A percentile compares a stretch with the other conserved stretches of the same genome.
Evolutionary conservation across 352 stramenopile genomes (phyloP).

Genomic region (Globisporangium recalcitrans): DNA sequence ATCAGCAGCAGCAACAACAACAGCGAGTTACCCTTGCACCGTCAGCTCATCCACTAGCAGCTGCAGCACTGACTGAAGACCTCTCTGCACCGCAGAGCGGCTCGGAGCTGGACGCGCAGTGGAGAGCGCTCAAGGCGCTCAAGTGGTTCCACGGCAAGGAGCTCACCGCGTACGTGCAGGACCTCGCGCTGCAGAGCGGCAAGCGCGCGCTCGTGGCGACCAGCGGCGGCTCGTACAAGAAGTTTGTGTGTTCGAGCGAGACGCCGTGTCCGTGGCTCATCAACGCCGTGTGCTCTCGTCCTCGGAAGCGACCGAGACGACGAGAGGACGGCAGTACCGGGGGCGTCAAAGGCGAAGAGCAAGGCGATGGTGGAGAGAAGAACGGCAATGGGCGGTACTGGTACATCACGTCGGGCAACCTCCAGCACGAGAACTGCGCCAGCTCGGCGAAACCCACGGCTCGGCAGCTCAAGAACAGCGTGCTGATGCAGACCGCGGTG

Average conservation of each 20-base stretch:
- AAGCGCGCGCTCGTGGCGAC: slow-evolving; percentile 44
- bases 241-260: slow-evolving; percentile 42
- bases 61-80: background rate
- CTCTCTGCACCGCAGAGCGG: background rate
- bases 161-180: slow-evolving; percentile 45
- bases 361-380: background rate
- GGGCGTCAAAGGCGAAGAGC: slow-evolving; percentile 7
- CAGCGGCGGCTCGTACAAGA: slow-evolving; percentile 55
- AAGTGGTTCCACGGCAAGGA: slow-evolving; percentile 36
- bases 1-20: background rate
- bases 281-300: slow-evolving; percentile 41
- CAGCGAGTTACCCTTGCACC: background rate
- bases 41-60: background rate
- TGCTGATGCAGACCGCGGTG: slow-evolving; percentile 35
- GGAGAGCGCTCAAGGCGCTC: slow-evolving; percentile 25
- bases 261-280: slow-evolving; percentile 38
- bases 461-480: slow-evolving; percentile 36
- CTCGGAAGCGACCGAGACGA: slow-evolving; percentile 15
- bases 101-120: slow-evolving; percentile 13
- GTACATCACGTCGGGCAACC: slow-evolving; percentile 48
- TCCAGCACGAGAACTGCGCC: slow-evolving; percentile 34
- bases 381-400: slow-evolving; percentile 22
- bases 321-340: background rate
- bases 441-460: slow-evolving; percentile 37
- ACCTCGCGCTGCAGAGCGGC: slow-evolving; percentile 34